Conservation (phyloP, 805 yeast species). For the Teunomyces stri region DNA sequence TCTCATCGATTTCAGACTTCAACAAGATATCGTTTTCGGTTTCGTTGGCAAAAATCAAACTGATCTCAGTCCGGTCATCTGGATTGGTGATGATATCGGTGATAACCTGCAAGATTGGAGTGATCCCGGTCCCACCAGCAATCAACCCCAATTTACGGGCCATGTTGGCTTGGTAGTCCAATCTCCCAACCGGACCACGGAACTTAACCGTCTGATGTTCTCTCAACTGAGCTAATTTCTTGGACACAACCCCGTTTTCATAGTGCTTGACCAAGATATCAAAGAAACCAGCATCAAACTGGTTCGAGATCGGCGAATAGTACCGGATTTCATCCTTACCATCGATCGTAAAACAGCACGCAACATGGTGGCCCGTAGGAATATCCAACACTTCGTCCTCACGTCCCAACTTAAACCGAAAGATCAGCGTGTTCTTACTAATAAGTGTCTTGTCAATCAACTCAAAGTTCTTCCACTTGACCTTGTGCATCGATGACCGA, state of each 20-base stretch:
- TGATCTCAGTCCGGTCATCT: conserved; percentile 58
- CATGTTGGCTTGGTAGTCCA: conserved; percentile 56
- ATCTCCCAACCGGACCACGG: conserved; percentile 78
- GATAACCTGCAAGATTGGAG: conserved; percentile 83
- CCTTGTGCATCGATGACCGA: conserved; percentile 45
- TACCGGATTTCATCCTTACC: conserved; percentile 59
- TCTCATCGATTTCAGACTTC: conserved; percentile 69
- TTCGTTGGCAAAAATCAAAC: conserved; percentile 69
- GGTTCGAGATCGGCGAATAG: conserved; percentile 75
- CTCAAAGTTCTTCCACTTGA: conserved; percentile 64
- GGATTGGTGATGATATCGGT: conserved; percentile 69
- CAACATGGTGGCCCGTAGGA: conserved; percentile 76
- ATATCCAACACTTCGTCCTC: conserved; percentile 60
- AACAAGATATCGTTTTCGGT: conserved; percentile 74
- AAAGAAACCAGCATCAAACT: conserved; percentile 67
- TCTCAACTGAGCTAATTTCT: conserved; percentile 57
- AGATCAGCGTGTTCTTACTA: conserved; percentile 69
- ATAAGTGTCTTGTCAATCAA: conserved; percentile 71
- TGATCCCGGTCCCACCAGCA: conserved; percentile 88
- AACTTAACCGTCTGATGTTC: conserved; percentile 68
- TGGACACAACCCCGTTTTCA: conserved; percentile 67
- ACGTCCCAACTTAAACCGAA: conserved; percentile 63
- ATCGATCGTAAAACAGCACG: conserved; percentile 49
- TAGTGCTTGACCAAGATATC: conserved; percentile 78
- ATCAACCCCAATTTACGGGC: conserved; percentile 64